Percentiles rank a stretch among this genome's conserved stretches.
These are phyloP conservation scores for Macrolepiota dolichaula DNA, from an alignment of 768 basidiomycete species.

Conservation along the genomic window DNA sequence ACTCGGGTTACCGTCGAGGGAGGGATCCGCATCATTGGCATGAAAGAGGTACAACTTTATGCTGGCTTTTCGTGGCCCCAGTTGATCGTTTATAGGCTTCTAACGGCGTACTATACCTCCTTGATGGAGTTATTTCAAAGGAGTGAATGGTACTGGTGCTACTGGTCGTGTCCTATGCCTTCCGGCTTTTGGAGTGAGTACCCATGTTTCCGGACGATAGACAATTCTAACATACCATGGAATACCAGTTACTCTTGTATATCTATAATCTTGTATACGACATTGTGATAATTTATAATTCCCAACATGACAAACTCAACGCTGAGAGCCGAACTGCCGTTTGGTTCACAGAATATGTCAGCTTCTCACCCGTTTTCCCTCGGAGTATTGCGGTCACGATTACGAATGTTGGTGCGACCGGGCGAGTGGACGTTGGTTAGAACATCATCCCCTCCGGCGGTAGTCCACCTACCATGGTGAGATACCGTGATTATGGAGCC, in stretches of 20 bases:
- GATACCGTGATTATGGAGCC: no score
- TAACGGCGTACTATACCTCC: constrained; percentile 2
- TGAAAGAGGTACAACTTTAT: constrained; percentile 51
- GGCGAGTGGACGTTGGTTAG: neutral
- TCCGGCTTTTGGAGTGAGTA: neutral
- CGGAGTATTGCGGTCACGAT: neutral
- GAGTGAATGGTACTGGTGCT: neutral
- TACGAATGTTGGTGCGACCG: neutral
- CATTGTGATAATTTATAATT: neutral
- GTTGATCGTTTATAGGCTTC: neutral
- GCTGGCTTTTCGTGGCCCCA: neutral
- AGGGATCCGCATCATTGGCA: constrained; percentile 49
- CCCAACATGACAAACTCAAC: no score
- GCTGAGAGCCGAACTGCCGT: no score
- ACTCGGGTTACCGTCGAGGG: constrained; percentile 52
- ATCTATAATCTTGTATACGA: neutral
- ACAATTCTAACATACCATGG: neutral
- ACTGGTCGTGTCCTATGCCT: neutral
- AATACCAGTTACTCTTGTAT: neutral
- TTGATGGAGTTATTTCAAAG: constrained; percentile 1
- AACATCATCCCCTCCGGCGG: no score
- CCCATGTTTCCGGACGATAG: neutral
- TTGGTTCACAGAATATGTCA: no score
- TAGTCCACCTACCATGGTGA: no score
- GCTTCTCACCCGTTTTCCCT: no score